phyloP scores from a whole-genome alignment of 805 yeast genomes.

The Schwanniomyces sp. region DNA sequence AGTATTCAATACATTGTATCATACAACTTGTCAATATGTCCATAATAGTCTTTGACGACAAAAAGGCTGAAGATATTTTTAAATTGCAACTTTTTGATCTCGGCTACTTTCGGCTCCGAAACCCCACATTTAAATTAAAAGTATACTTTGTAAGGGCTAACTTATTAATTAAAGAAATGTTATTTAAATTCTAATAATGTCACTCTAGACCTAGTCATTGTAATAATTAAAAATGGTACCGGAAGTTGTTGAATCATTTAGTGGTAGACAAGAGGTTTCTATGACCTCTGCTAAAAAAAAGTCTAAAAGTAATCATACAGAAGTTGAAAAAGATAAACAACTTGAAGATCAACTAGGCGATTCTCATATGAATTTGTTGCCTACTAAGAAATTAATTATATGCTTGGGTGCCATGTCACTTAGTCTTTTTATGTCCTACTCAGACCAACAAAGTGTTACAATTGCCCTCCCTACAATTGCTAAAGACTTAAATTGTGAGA shows the following conservation, averaged over 20 bases:
- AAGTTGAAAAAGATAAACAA: not conserved
- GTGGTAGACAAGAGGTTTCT: not conserved
- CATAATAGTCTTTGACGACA: too few relatives aligned
- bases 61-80: too few relatives aligned
- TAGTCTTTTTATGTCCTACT: conserved; percentile 42
- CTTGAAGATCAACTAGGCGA: conserved; percentile 26
- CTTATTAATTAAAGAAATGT: too few relatives aligned
- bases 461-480: conserved; percentile 52
- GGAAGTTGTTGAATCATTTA: not conserved
- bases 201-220: too few relatives aligned
- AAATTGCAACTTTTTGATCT: too few relatives aligned
- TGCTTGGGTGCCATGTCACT: conserved; percentile 38
- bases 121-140: too few relatives aligned
- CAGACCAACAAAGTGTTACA: conserved; percentile 51
- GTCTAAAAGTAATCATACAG: not conserved
- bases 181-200: too few relatives aligned
- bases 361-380: conserved; percentile 42
- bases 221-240: too few relatives aligned
- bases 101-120: too few relatives aligned
- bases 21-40: too few relatives aligned
- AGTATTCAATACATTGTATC: too few relatives aligned
- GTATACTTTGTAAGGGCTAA: too few relatives aligned
- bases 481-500: conserved; percentile 43
- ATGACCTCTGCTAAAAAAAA: not conserved
- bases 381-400: conserved; percentile 34